These are phyloP conservation scores for Apiotrichum akiyoshidainum DNA, from an alignment of 1,284 basidiomycete species.

Conservation along the genomic window DNA sequence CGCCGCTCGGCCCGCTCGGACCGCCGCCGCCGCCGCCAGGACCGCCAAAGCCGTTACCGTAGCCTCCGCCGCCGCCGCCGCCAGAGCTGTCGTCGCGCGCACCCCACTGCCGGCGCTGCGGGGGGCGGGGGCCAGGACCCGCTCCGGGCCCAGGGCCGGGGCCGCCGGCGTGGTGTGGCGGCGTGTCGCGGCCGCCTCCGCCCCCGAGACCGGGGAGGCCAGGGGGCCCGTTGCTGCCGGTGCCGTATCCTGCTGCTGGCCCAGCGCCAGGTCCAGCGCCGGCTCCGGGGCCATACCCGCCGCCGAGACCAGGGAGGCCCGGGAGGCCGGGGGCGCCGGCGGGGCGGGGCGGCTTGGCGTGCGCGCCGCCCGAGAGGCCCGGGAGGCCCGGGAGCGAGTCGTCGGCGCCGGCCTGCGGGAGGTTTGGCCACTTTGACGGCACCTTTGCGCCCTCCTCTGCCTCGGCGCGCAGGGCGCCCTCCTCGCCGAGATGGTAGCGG, in stretches of 20 bases:
- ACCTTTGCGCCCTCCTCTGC: constrained; percentile 43
- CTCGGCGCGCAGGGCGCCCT: constrained; percentile 42
- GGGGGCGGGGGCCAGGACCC: not conserved
- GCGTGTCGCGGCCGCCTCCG: not conserved
- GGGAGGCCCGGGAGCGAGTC: constrained; percentile 10
- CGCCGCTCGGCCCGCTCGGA: not conserved
- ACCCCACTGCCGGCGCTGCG: constrained; percentile 8
- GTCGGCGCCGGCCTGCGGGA: constrained; percentile 3
- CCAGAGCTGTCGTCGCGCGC: constrained; percentile 18
- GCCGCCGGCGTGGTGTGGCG: not conserved
- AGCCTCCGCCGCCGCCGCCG: constrained; percentile 5
- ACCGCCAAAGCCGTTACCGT: not conserved
- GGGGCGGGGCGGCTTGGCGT: constrained; percentile 4
- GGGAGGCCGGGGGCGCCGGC: constrained; percentile 9
- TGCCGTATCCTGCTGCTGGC: not conserved
- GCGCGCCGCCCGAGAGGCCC: constrained; percentile 4
- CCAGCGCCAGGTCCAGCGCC: no score
- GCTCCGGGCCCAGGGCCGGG: not conserved
- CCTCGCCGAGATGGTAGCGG: constrained; percentile 48
- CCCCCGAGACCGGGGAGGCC: constrained; percentile 7
- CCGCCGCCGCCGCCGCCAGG: not conserved
- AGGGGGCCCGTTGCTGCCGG: not conserved
- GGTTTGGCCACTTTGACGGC: constrained; percentile 17
- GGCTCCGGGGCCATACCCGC: not conserved
- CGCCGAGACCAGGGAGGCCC: not conserved